Percentiles rank a stretch among this genome's conserved stretches.
Evolutionary conservation across 192 early-diverging fungal species (phyloP).

Genomic region (Paraglomus brasilianum): DNA sequence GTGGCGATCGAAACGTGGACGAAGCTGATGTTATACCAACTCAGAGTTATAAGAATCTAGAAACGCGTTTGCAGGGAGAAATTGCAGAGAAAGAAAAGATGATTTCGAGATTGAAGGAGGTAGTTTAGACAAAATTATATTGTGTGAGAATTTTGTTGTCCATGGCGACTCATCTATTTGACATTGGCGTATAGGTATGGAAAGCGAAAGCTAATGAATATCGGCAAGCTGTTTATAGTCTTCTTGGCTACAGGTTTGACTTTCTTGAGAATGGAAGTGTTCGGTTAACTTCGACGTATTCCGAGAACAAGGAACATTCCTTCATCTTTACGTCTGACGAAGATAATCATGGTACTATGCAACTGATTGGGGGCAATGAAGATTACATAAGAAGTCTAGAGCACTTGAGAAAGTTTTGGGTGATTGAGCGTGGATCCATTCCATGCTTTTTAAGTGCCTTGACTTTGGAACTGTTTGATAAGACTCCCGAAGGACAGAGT

Average conservation of each 20-base stretch:
- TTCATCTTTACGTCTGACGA: constrained; percentile 73
- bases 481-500: constrained; percentile 7
- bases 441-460: constrained; percentile 80
- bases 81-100: constrained; percentile 68
- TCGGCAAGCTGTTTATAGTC: constrained; percentile 65
- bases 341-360: constrained; percentile 65
- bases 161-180: not conserved
- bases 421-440: constrained; percentile 69
- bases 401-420: constrained; percentile 61
- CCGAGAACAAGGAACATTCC: constrained; percentile 56
- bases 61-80: constrained; percentile 47
- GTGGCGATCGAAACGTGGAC: constrained; percentile 22
- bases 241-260: constrained; percentile 72
- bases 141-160: not conserved
- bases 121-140: constrained; percentile 22
- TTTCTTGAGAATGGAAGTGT: constrained; percentile 72
- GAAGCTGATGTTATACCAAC: constrained; percentile 45
- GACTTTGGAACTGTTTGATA: constrained; percentile 66
- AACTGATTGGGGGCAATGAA: constrained; percentile 65
- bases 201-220: constrained; percentile 68
- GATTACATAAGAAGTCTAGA: constrained; percentile 55
- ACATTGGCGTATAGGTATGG: constrained; percentile 53
- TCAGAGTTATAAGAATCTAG: constrained; percentile 55
- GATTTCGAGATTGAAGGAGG: constrained; percentile 65
- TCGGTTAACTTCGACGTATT: constrained; percentile 72